Conservation (phyloP, 495 filamentous ascomycete genomes). For the Aspergillus bertholletiae region DNA sequence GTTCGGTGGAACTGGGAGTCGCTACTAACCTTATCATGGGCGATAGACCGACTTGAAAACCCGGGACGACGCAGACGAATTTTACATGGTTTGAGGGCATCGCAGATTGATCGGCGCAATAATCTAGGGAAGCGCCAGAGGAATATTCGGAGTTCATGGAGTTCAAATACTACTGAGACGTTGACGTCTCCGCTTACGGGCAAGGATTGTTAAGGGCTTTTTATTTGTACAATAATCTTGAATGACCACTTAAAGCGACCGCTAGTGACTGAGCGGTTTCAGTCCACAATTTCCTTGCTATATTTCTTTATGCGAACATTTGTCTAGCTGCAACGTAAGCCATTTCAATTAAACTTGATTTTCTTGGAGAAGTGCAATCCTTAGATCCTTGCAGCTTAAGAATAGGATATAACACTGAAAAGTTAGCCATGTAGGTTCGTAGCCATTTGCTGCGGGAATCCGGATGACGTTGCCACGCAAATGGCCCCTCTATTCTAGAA, state of each 20-base stretch:
- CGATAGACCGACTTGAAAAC: conserved; percentile 42
- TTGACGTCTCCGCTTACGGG: conserved; percentile 34
- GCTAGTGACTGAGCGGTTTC: not conserved
- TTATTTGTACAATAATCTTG: conserved; percentile 26
- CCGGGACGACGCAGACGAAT: conserved; percentile 29
- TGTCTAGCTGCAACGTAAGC: too few relatives aligned
- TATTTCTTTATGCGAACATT: too few relatives aligned
- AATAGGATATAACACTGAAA: too few relatives aligned
- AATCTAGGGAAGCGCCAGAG: conserved; percentile 29
- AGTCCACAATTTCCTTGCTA: too few relatives aligned
- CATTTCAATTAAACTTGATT: too few relatives aligned
- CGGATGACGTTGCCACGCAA: not conserved
- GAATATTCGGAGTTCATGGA: conserved; percentile 40
- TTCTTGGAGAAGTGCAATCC: too few relatives aligned
- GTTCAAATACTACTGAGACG: conserved; percentile 30
- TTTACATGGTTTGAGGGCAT: conserved; percentile 24
- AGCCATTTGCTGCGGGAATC: not conserved
- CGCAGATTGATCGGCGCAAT: conserved; percentile 32
- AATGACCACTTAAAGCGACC: not conserved
- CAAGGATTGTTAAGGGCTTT: conserved; percentile 28
- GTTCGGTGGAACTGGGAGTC: conserved; percentile 41
- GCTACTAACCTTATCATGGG: conserved; percentile 44
- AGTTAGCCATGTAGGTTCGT: too few relatives aligned
- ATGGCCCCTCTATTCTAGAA: not conserved
- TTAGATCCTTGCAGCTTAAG: too few relatives aligned